phyloP scores from a whole-genome alignment of 2,329 filamentous ascomycete species.

The Penicillium corylophilum region DNA sequence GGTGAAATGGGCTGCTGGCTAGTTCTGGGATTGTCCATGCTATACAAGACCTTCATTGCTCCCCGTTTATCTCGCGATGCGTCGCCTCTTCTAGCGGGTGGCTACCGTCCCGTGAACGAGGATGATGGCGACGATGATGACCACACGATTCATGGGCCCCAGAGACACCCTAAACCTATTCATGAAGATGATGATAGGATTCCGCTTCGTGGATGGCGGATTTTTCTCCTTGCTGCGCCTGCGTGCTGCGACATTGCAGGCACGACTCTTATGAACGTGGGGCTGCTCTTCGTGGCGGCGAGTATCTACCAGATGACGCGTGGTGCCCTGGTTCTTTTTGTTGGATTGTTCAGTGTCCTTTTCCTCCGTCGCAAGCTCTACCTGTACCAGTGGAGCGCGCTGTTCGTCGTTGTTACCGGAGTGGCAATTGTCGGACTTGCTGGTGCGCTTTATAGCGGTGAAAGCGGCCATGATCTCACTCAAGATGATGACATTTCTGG shows the following conservation, averaged over 20 bases:
- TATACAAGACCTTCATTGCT: slow-evolving; percentile 61
- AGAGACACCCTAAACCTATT: slow-evolving; percentile 53
- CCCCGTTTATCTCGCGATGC: slow-evolving; percentile 38
- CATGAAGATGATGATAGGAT: slow-evolving; percentile 56
- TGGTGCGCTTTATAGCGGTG: slow-evolving; percentile 73
- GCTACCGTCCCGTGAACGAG: slow-evolving; percentile 65
- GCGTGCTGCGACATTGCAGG: slow-evolving; percentile 92
- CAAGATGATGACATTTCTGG: slow-evolving; percentile 29
- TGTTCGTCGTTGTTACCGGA: slow-evolving; percentile 82
- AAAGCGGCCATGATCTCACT: slow-evolving; percentile 38
- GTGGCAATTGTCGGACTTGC: slow-evolving; percentile 89
- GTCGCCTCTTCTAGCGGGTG: slow-evolving; percentile 47
- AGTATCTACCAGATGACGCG: slow-evolving; percentile 99
- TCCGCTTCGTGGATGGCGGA: slow-evolving; percentile 66
- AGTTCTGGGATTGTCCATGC: slow-evolving; percentile 68
- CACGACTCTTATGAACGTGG: slow-evolving; percentile 96
- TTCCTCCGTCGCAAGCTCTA: slow-evolving; percentile 79
- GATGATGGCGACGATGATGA: slow-evolving; percentile 50
- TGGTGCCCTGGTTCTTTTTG: slow-evolving; percentile 90
- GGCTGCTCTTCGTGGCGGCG: slow-evolving; percentile 86
- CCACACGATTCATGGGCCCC: slow-evolving; percentile 42
- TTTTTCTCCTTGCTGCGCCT: slow-evolving; percentile 76
- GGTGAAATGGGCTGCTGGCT: slow-evolving; percentile 97
- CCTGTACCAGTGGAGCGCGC: slow-evolving; percentile 88
- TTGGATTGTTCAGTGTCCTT: slow-evolving; percentile 89